phyloP scores from a whole-genome alignment of 495 filamentous ascomycete species.

The Lepidopterella palustris region DNA sequence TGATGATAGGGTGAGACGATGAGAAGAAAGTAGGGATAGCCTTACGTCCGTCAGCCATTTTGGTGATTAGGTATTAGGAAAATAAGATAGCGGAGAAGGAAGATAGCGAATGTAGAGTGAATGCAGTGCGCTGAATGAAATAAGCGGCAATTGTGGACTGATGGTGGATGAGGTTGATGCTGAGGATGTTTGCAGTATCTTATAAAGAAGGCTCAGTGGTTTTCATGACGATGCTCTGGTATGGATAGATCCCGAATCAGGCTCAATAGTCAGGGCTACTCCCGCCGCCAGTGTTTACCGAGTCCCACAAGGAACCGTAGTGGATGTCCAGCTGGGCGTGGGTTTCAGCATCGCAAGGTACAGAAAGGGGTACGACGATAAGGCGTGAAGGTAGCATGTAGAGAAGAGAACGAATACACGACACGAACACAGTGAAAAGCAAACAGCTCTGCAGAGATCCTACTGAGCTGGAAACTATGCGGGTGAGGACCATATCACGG shows the following conservation, averaged over 20 bases:
- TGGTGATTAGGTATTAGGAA: constrained; percentile 16
- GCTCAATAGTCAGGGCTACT: constrained; percentile 18
- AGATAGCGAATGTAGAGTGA: constrained; percentile 5
- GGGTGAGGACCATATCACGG: not conserved
- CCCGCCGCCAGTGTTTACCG: constrained; percentile 27
- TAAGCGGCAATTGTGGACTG: constrained; percentile 14
- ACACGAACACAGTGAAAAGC: constrained; percentile 5
- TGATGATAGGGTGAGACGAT: not conserved
- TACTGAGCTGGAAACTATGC: not conserved
- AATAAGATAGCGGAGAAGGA: constrained; percentile 8
- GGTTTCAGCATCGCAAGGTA: constrained; percentile 31
- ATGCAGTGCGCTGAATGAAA: constrained; percentile 1
- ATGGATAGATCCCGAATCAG: constrained; percentile 21
- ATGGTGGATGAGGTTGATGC: constrained; percentile 9
- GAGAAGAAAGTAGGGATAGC: constrained; percentile 19
- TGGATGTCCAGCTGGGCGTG: constrained; percentile 22
- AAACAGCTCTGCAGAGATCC: not conserved
- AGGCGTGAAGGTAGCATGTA: constrained; percentile 23
- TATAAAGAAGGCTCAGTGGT: constrained; percentile 22
- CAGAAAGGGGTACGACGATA: constrained; percentile 25
- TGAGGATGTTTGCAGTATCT: constrained; percentile 23
- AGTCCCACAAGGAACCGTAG: constrained; percentile 25
- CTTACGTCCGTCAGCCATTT: constrained; percentile 61
- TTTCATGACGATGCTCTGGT: constrained; percentile 23
- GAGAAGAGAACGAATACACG: not conserved